These are phyloP conservation scores for Jatropha multifida DNA, from an alignment of 441 rosid species.

Conservation along the genomic window DNA sequence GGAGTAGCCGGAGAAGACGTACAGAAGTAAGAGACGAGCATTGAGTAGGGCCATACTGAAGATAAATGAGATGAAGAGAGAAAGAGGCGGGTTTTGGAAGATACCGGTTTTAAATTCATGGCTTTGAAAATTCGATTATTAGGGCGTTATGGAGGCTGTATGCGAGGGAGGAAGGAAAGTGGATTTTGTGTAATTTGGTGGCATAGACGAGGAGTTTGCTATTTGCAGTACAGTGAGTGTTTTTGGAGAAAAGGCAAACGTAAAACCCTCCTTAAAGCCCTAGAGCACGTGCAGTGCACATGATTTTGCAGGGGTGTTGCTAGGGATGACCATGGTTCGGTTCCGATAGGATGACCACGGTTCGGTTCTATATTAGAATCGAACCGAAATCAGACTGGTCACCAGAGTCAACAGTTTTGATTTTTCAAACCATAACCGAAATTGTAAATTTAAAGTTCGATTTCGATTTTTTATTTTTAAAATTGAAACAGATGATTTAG, in stretches of 20 bases:
- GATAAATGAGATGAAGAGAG: slow-evolving; percentile 6
- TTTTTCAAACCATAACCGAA: no score
- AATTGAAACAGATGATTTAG: no score
- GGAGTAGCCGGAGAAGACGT: slow-evolving; percentile 17
- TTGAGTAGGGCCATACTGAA: slow-evolving; percentile 15
- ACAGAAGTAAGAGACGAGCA: slow-evolving; percentile 46
- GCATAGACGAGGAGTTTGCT: background rate
- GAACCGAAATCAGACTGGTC: no score
- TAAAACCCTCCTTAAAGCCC: background rate
- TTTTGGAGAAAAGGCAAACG: no score
- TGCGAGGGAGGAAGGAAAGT: no score
- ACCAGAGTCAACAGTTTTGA: no score
- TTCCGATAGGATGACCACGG: no score
- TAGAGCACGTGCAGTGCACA: background rate
- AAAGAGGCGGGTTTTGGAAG: slow-evolving; percentile 4
- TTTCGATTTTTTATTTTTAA: no score
- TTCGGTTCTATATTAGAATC: no score
- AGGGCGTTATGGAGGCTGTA: no score
- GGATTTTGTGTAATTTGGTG: background rate
- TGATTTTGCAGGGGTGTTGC: background rate
- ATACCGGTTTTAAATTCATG: slow-evolving; percentile 17
- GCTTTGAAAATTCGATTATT: background rate
- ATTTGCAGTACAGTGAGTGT: background rate
- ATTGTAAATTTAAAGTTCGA: no score
- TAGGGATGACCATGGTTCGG: no score